Evolutionary conservation across 163 green algal species (phyloP), one percentile per base, ranked within the genome.

Genomic region (Scenedesmus sp.): DNA sequence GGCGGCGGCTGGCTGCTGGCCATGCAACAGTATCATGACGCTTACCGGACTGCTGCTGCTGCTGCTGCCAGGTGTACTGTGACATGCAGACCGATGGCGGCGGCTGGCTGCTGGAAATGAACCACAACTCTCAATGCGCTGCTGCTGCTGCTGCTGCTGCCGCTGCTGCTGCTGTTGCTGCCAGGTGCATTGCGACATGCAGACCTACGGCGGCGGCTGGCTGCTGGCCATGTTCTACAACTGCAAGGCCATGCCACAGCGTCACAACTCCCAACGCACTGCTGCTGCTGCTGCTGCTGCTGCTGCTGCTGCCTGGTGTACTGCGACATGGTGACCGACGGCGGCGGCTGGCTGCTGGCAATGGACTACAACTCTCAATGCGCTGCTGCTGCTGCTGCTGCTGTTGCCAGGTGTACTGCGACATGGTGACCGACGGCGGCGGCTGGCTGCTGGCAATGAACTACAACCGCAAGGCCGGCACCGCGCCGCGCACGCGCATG

Each of bases 391-490:
- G 70, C 74, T 55, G 20, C 26, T 83, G 20, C 23, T 83, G 26
- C 26, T 55, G 6, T 1, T 46, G 34, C 7, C 23, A 83, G 74
- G 74, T 55, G 34, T 83, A 83, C 23, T 83, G 74, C 18, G 70
- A 81, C 70, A 81, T 81, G 70, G 1, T 7, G 20, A 81, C 70
- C 2, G 70, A 83, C 74, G 74, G 74, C 23, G 74, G 74, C 74
- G 74, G 74, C 74, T 83, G 74, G 74, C 74, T 83, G 74, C 74
- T 83, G 18, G 74, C 54, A 1, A 52, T 83, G 74, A 83, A 83
- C 74, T 83, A 83, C 74, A 83, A 83, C 74, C 74, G 74, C 74
- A 55, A 52, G 26, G 74, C 74, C 20, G 74, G 74, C 74, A 83
- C 74, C 5, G 74, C 74, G 23, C 74, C 74, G 12, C n/a, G 34